Percentiles rank a stretch among this genome's conserved stretches.
These are phyloP conservation scores for Porphyrellus cyaneotinctus DNA, from an alignment of 768 basidiomycete genomes.

Conservation along the genomic window DNA sequence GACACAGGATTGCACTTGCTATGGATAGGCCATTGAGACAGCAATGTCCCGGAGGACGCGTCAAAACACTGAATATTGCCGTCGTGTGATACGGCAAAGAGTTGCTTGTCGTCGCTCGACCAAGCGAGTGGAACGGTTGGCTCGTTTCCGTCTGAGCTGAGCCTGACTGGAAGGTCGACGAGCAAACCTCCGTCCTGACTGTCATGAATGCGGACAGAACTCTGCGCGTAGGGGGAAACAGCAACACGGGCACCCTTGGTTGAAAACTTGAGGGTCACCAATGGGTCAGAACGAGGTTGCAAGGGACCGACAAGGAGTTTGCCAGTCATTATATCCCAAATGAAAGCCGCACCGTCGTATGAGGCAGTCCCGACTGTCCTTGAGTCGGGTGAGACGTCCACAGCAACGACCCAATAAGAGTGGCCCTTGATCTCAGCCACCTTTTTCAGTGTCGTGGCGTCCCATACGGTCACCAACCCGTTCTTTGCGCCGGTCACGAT, in stretches of 20 bases:
- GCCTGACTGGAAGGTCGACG: conserved; percentile 6
- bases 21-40: conserved; percentile 13
- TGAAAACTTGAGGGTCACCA: conserved; percentile 14
- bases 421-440: conserved; percentile 9
- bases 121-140: conserved; percentile 15
- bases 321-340: conserved; percentile 15
- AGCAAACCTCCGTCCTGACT: conserved; percentile 2
- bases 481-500: conserved; percentile 14
- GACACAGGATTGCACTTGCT: conserved; percentile 3
- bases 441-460: conserved; percentile 1
- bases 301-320: conserved; percentile 9
- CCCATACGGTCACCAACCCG: conserved; percentile 11
- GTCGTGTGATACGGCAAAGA: conserved; percentile 9
- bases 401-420: conserved; percentile 11
- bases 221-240: conserved; percentile 4
- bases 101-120: conserved; percentile 11
- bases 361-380: conserved; percentile 10
- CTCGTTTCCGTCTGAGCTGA: conserved; percentile 14
- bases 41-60: conserved; percentile 4
- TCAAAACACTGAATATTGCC: conserved; percentile 13
- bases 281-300: background rate
- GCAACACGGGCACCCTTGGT: conserved; percentile 3
- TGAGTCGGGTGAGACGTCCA: conserved; percentile 15
- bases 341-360: conserved; percentile 6
- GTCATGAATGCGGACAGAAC: conserved; percentile 11